Evolutionary conservation across 495 filamentous ascomycete species (phyloP).

Genomic region (Amphirosellinia nigrospora): DNA sequence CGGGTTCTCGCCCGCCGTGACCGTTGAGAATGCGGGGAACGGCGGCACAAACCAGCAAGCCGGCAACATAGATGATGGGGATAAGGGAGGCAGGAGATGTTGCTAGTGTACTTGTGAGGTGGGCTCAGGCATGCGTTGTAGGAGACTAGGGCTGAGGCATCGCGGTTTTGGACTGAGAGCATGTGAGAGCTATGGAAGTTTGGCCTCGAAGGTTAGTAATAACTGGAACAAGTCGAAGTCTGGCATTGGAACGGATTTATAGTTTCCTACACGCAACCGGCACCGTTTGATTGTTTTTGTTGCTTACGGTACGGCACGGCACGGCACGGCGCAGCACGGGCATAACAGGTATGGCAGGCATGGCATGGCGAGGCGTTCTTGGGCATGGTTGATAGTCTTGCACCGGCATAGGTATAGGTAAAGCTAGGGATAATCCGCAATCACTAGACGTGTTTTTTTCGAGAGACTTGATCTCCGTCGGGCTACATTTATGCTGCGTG

Average conservation of each 20-base stretch:
- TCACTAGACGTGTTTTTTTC: neutral
- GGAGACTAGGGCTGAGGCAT: neutral
- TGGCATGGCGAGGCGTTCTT: slow-evolving; percentile 19
- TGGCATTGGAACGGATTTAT: neutral
- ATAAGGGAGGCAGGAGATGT: slow-evolving; percentile 51
- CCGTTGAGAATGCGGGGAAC: slow-evolving; percentile 46
- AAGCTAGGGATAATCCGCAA: slow-evolving; percentile 9
- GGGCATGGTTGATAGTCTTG: slow-evolving; percentile 1
- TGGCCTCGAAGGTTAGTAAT: neutral
- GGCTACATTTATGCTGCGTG: neutral
- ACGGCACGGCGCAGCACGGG: slow-evolving; percentile 5
- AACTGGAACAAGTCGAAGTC: neutral
- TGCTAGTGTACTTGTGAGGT: slow-evolving; percentile 42
- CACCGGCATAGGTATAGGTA: slow-evolving; percentile 14
- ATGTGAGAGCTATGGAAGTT: too few relatives aligned
- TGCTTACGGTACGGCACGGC: slow-evolving; percentile 3
- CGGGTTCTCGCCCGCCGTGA: slow-evolving; percentile 59
- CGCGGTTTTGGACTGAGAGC: neutral
- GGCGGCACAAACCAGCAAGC: slow-evolving; percentile 39
- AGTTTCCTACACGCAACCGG: neutral
- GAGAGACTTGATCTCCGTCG: neutral
- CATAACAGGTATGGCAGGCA: too few relatives aligned
- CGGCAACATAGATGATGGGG: slow-evolving; percentile 35
- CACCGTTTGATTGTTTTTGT: slow-evolving; percentile 1
- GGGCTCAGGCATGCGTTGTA: neutral